A percentile compares a stretch with the other conserved stretches of the same genome.
phyloP scores from a whole-genome alignment of 257 asterid species.

The Scutellaria minor region DNA sequence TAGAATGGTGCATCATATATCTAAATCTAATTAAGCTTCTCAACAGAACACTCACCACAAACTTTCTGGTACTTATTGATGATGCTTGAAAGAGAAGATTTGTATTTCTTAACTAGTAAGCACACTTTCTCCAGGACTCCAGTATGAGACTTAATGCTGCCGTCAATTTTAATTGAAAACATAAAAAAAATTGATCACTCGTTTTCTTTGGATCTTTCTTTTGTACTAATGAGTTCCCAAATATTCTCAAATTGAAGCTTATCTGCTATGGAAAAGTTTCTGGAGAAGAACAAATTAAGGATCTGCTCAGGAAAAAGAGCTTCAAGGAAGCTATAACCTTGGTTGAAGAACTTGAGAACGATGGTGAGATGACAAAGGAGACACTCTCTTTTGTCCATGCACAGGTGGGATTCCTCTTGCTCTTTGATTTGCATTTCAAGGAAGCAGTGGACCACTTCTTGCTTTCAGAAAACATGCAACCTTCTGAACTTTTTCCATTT shows the following conservation, averaged over 20 bases:
- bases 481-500: conserved; percentile 96
- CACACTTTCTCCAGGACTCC: not conserved
- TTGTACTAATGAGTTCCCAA: conserved; percentile 30
- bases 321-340: conserved; percentile 78
- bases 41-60: conserved; percentile 4
- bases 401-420: conserved; percentile 93
- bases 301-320: conserved; percentile 75
- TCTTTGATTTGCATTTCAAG: conserved; percentile 89
- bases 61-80: conserved; percentile 11
- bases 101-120: not conserved
- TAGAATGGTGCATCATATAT: not conserved
- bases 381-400: conserved; percentile 83
- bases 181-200: conserved; percentile 4
- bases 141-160: not conserved
- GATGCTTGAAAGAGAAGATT: conserved; percentile 9
- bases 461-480: conserved; percentile 90
- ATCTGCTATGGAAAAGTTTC: conserved; percentile 80
- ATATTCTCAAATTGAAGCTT: conserved; percentile 60
- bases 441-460: conserved; percentile 94
- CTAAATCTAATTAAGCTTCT: not conserved
- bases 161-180: conserved; percentile 12
- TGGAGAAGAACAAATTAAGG: conserved; percentile 87
- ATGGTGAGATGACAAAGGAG: conserved; percentile 87
- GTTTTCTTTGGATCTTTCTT: conserved; percentile 16
- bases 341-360: conserved; percentile 85